These are phyloP conservation scores for Geranium brycei DNA, from an alignment of 345 rosid species.

Conservation along the genomic window DNA sequence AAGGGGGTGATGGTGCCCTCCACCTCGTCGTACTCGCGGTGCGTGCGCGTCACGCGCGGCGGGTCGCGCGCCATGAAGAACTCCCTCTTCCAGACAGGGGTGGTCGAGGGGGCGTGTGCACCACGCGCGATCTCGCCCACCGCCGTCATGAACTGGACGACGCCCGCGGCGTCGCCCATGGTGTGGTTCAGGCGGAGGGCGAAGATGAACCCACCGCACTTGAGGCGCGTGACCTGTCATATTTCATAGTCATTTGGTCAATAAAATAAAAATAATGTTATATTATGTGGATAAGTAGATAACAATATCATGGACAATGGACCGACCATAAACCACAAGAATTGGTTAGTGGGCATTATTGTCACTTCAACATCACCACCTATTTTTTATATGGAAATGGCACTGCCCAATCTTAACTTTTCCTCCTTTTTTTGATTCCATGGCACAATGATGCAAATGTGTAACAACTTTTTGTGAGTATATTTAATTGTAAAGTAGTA, in stretches of 20 bases:
- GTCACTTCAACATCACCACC: too few relatives aligned
- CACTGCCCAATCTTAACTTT: too few relatives aligned
- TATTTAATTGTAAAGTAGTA: background rate
- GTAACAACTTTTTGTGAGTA: background rate
- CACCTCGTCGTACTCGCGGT: slow-evolving; percentile 36
- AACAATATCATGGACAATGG: too few relatives aligned
- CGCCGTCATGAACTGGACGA: slow-evolving; percentile 28
- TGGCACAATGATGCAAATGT: too few relatives aligned
- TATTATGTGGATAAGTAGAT: too few relatives aligned
- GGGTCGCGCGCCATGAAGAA: slow-evolving; percentile 16
- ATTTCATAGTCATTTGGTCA: too few relatives aligned
- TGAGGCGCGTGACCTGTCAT: slow-evolving; percentile 31
- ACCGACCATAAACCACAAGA: too few relatives aligned
- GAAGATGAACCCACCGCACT: slow-evolving; percentile 34
- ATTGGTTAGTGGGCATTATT: too few relatives aligned
- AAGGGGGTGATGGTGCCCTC: slow-evolving; percentile 9
- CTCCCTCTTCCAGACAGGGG: slow-evolving; percentile 10
- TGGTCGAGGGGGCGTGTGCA: slow-evolving; percentile 16
- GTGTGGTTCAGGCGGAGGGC: slow-evolving; percentile 38
- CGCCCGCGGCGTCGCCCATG: slow-evolving; percentile 34
- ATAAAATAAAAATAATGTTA: too few relatives aligned
- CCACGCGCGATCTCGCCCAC: slow-evolving; percentile 39
- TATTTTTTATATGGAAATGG: too few relatives aligned
- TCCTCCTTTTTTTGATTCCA: too few relatives aligned
- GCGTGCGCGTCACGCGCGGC: slow-evolving; percentile 26